Base-by-base conservation (phyloP, 2,329 filamentous ascomycete genomes). In the Exophiala calicioides region DNA sequence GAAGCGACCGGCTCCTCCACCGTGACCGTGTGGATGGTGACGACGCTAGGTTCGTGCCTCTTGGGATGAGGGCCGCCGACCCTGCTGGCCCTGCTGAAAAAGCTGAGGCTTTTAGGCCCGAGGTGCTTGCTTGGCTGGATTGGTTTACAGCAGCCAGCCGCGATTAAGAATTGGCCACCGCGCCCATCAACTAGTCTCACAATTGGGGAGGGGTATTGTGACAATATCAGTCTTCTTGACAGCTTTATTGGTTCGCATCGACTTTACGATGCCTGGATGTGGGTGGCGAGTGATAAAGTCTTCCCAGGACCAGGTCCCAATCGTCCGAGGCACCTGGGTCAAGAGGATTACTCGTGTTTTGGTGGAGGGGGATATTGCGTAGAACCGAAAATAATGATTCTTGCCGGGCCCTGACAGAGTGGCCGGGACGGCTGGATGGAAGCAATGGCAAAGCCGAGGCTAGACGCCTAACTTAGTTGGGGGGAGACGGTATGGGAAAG, bases 41-140 rank as follows among this genome's bases (percentile, higher is more conserved):
- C 42, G 47, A 44, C 40, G 44, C 52, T 55, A 55, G 52, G 52
- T 55, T 52, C 52, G 52, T 51, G 33, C 52, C 52, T 52, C 34
- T 40, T 33, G 31, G 45, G 33, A 44, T 12, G 24, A 27, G n/a
- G n/a, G n/a, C n/a, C n/a, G n/a, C n/a, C n/a, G n/a, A n/a, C n/a
- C n/a, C n/a, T n/a, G n/a, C n/a, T n/a, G n/a, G n/a, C n/a, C n/a
- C n/a, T 49, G 21, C 39, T 30, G 27, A 13, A n/a, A 42, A 16
- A 23, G 32, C 23, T n/a, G n/a, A 23, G 9, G 5, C 13, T 16
- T 27, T 13, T 29, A 21, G 29, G n/a, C n/a, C n/a, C n/a, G n/a
- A 33, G 31, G 15, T 18, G 31, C 33, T 23, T 21, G 24, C 23
- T 29, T 39, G 36, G 29, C 20, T 35, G 35, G 44, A 27, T 40